Conservation (phyloP, 2,329 filamentous ascomycete species). For the Ophiostoma triangulosporum region DNA sequence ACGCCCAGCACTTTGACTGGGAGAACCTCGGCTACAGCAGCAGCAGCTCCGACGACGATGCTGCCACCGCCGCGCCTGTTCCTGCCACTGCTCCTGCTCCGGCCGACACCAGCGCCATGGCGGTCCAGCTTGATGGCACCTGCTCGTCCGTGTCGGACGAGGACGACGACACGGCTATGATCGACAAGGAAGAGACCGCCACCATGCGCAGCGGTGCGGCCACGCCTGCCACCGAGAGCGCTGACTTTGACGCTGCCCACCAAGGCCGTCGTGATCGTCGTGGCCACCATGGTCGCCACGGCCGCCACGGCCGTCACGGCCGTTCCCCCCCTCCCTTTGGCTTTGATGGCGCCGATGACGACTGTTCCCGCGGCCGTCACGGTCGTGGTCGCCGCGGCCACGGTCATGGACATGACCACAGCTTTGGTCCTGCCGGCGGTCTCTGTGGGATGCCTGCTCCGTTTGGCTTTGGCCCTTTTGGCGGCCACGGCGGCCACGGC, state of each 20-base stretch:
- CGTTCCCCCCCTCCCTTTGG: not conserved
- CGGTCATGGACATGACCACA: not conserved
- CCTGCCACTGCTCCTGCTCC: not conserved
- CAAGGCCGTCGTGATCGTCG: not conserved
- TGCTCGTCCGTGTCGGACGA: conserved; percentile 5
- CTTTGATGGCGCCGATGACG: not conserved
- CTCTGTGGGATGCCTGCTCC: too few species aligned
- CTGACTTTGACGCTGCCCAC: not conserved
- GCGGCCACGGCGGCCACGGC: conserved; percentile 7
- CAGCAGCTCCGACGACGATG: conserved; percentile 3
- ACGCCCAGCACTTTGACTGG: not conserved
- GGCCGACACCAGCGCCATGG: conserved; percentile 10
- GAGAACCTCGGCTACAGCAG: not conserved
- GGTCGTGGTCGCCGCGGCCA: not conserved
- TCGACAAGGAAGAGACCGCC: conserved; percentile 20
- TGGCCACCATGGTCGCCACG: conserved; percentile 5
- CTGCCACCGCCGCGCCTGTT: conserved; percentile 4
- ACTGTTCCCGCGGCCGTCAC: not conserved
- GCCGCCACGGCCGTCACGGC: conserved; percentile 1
- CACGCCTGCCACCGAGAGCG: conserved; percentile 8
- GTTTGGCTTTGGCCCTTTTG: not conserved
- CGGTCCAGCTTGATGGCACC: conserved; percentile 4
- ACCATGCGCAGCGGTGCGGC: conserved; percentile 10
- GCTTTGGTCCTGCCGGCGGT: conserved; percentile 15
- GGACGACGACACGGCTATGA: conserved; percentile 13